Evolutionary conservation across 2,329 filamentous ascomycete genomes (phyloP), one percentile per base, ranked within the genome.

Genomic region (Aspergillus ustus): DNA sequence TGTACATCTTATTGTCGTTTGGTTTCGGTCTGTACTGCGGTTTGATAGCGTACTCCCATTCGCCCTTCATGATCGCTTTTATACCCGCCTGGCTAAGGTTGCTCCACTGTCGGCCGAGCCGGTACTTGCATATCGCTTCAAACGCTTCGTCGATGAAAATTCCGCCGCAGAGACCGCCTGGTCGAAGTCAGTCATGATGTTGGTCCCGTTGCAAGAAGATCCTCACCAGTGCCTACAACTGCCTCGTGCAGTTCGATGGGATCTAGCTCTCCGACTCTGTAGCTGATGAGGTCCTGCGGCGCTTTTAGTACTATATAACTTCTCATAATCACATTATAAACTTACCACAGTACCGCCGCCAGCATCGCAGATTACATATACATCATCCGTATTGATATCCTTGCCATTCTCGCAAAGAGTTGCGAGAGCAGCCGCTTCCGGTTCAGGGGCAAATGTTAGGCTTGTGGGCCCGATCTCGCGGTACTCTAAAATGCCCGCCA

Each of bases 201-300:
- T 25, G 25, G 25, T 4, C 3, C 25, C 25, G 6, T 25, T 25
- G 25, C 25, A 25, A 25, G 25, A 25, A 2, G 25, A 25, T 25
- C 25, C 25, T 25, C 3, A 55, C 52, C 52, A 25, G 52, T 55
- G 25, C 52, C 52, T 28, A 45, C 52, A 8, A 55, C 52, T 9
- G 52, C 52, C 25, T 55, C 52, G 9, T 55, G 25, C 40, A 55
- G 22, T 44, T 37, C 52, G 29, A 55, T 55, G 9, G 52, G 52
- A 25, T 37, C 17, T 5, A 52, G 25, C 2, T 52, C 28, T 15
- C 25, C 19, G 31, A 52, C 19, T 15, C 19, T 52, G 19, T 52
- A 52, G 49, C 49, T 52, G 15, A 52, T 52, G 25, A 52, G 34
- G 28, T 52, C 49, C 49, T 52, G 49, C 20, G 31, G 7, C 13